Percentiles rank a stretch among this genome's conserved stretches.
These are phyloP conservation scores for Iris macrosiphon DNA, from an alignment of 106 monocot species.

Conservation along the genomic window DNA sequence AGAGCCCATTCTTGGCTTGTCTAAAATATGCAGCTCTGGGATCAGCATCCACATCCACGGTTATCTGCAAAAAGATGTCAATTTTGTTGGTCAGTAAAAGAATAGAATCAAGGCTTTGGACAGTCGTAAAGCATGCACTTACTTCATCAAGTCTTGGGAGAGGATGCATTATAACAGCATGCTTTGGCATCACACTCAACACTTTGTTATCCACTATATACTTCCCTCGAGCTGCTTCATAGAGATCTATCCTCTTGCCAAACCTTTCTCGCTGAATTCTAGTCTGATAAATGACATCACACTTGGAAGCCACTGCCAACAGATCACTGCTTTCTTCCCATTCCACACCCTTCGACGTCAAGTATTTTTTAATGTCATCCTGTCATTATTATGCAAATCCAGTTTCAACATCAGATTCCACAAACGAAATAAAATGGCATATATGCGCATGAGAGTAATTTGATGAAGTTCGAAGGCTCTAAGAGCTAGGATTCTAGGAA, in stretches of 20 bases:
- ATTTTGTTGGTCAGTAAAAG: background rate
- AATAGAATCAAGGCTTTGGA: background rate
- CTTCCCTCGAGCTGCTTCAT: slow-evolving; percentile 97
- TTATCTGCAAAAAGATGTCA: slow-evolving; percentile 50
- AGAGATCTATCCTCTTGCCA: slow-evolving; percentile 88
- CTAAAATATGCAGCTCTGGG: slow-evolving; percentile 98
- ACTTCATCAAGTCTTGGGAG: slow-evolving; percentile 99
- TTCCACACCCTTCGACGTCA: slow-evolving; percentile 64
- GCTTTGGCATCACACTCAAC: slow-evolving; percentile 72
- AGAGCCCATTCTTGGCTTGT: slow-evolving; percentile 97
- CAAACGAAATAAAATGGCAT: background rate
- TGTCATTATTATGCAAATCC: slow-evolving; percentile 11
- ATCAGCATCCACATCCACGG: slow-evolving; percentile 77
- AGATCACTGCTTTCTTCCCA: slow-evolving; percentile 95
- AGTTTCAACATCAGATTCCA: background rate
- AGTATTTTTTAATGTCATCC: slow-evolving; percentile 96
- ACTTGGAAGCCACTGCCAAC: slow-evolving; percentile 87
- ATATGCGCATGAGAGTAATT: no score
- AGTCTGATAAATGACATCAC: slow-evolving; percentile 96
- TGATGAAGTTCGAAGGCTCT: no score
- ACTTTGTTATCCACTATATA: slow-evolving; percentile 81
- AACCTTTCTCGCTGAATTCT: slow-evolving; percentile 96
- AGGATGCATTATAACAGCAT: slow-evolving; percentile 95
- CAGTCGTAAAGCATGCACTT: background rate
- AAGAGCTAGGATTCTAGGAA: no score